These are phyloP conservation scores for Stagonosporopsis chrysanthemi DNA, from an alignment of 2,329 filamentous ascomycete species.

Conservation along the genomic window DNA sequence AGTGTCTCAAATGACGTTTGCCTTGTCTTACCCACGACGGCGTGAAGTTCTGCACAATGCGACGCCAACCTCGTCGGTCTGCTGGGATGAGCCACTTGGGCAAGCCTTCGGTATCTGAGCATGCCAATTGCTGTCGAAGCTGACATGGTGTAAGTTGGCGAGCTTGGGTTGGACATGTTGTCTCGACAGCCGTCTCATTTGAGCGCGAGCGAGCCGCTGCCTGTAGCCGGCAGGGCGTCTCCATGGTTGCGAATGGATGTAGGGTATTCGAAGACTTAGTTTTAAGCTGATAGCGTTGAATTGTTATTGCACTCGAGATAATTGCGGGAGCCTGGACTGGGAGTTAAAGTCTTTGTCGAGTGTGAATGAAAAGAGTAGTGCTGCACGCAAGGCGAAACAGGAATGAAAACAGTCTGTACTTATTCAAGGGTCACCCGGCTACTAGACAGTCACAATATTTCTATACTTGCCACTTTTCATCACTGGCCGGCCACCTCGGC, in stretches of 20 bases:
- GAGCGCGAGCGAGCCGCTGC: conserved; percentile 9
- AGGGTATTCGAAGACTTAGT: no score
- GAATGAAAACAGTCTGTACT: not conserved
- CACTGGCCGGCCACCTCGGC: conserved; percentile 12
- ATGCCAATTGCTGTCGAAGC: conserved; percentile 12
- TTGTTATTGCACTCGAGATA: not conserved
- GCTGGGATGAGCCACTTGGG: conserved; percentile 38
- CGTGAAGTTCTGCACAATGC: conserved; percentile 45
- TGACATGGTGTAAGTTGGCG: conserved; percentile 19
- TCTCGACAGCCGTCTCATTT: conserved; percentile 12
- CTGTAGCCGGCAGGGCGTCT: conserved; percentile 7
- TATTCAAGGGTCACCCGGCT: not conserved
- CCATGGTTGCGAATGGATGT: not conserved
- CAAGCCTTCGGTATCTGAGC: conserved; percentile 7
- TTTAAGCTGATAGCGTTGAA: not conserved
- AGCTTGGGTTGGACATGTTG: conserved; percentile 6
- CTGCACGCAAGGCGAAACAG: not conserved
- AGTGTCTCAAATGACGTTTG: no score
- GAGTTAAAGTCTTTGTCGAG: not conserved
- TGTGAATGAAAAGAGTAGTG: no score
- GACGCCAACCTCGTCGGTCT: conserved; percentile 38
- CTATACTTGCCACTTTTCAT: conserved; percentile 13
- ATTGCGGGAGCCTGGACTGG: not conserved
- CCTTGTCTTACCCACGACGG: conserved; percentile 41
- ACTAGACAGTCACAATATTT: conserved; percentile 7